These are phyloP conservation scores for Trichoderma sp. DNA, from an alignment of 2,329 filamentous ascomycete genomes.

Conservation along the genomic window DNA sequence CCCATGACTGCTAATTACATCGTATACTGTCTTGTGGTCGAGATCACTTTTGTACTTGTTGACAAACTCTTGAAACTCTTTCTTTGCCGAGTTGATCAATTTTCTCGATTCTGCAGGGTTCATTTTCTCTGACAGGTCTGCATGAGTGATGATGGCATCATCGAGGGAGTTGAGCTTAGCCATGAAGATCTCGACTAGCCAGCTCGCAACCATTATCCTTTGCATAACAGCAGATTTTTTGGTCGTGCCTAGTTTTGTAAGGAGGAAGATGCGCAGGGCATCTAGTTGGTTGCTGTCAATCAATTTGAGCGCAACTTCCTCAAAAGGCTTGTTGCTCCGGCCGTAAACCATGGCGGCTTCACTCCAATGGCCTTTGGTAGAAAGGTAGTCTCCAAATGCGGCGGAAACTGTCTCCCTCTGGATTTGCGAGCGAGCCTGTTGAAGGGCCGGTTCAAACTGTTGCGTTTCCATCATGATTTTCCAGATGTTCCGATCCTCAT, in stretches of 20 bases:
- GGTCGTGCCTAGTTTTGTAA: slow-evolving; percentile 77
- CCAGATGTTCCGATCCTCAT: slow-evolving; percentile 93
- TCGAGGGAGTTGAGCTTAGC: slow-evolving; percentile 92
- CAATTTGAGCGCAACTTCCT: slow-evolving; percentile 88
- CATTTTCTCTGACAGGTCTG: slow-evolving; percentile 71
- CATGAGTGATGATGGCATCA: slow-evolving; percentile 87
- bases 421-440: slow-evolving; percentile 73
- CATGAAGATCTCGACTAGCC: slow-evolving; percentile 97
- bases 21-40: slow-evolving; percentile 89
- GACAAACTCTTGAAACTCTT: slow-evolving; percentile 87
- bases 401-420: slow-evolving; percentile 92
- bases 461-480: slow-evolving; percentile 85
- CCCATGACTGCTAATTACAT: slow-evolving; percentile 92
- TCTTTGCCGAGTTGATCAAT: slow-evolving; percentile 67
- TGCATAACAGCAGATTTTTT: slow-evolving; percentile 90
- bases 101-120: slow-evolving; percentile 69
- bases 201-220: slow-evolving; percentile 89
- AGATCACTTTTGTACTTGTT: slow-evolving; percentile 81
- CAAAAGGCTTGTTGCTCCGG: slow-evolving; percentile 93
- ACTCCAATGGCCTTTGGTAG: slow-evolving; percentile 74
- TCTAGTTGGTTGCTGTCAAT: slow-evolving; percentile 90
- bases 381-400: slow-evolving; percentile 85
- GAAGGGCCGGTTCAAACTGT: slow-evolving; percentile 83
- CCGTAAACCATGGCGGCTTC: slow-evolving; percentile 91
- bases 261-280: slow-evolving; percentile 83